Percentiles rank a stretch among this genome's conserved stretches.
Evolutionary conservation across 164 flowering plant species (phyloP).

Genomic region (Umbilicus rupestris): DNA sequence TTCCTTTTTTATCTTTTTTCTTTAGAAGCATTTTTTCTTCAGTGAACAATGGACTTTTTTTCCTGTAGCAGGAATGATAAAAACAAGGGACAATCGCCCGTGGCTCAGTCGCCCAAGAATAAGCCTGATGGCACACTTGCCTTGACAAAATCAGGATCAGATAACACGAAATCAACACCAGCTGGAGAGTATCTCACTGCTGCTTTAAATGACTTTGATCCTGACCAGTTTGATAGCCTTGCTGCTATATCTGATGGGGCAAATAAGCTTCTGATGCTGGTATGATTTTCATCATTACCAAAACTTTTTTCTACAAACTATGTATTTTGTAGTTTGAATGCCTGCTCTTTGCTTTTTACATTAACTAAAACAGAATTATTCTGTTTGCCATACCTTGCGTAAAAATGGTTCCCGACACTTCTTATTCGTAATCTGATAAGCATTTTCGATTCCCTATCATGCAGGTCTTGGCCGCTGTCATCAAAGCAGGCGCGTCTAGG

Average conservation of each 20-base stretch:
- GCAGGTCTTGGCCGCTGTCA: slow-evolving; percentile 98
- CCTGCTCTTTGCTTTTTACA: background rate
- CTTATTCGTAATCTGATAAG: slow-evolving; percentile 3
- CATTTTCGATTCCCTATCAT: slow-evolving; percentile 5
- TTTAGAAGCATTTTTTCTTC: background rate
- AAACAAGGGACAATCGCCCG: slow-evolving; percentile 38
- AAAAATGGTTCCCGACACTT: no score
- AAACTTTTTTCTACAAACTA: background rate
- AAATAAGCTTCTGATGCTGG: slow-evolving; percentile 98
- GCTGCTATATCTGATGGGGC: slow-evolving; percentile 98
- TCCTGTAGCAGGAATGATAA: slow-evolving; percentile 38
- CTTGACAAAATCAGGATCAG: slow-evolving; percentile 62
- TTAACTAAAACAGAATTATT: no score
- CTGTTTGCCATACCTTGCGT: no score
- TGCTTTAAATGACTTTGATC: slow-evolving; percentile 88
- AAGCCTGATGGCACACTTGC: slow-evolving; percentile 54
- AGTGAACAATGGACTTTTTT: background rate
- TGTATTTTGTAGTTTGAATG: background rate
- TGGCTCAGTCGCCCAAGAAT: slow-evolving; percentile 30
- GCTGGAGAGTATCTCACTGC: slow-evolving; percentile 98
- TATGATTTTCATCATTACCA: slow-evolving; percentile 15
- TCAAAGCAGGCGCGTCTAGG: slow-evolving; percentile 97
- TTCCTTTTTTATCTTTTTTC: background rate
- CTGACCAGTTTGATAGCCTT: slow-evolving; percentile 82
- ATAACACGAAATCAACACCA: slow-evolving; percentile 75